Base-by-base conservation (phyloP, 768 basidiomycete genomes). In the Serpula lacrymans region DNA sequence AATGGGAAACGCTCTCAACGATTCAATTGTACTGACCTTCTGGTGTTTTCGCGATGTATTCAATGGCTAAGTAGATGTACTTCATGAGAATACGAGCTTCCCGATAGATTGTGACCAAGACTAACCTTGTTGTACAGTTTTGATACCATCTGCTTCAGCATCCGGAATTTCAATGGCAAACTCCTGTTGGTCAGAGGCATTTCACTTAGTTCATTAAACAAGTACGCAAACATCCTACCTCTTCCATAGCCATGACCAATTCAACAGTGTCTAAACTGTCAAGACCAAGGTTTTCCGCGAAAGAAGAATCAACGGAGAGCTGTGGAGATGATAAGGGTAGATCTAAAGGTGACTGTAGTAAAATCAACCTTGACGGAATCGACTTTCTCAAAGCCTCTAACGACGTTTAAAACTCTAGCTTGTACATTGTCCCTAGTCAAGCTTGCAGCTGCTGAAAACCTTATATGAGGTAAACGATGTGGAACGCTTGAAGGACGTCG, bases 201-300 rank as follows among this genome's bases (percentile, higher is more conserved):
- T 28, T 28, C 28, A 40, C 44, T 40, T 14, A 30, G 41, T 33
- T 16, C n/a, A 41, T 24, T 21, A 27, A 30, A 41, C 29, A 41
- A 37, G 30, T 14, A 26, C 17, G 18, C 48, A 37, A 16, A 39
- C 21, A 31, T 58, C 17, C 23, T 51, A 81, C 85, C 79, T 93
- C 96, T 69, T 99, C 96, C 51, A 99, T 85, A 28, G 95, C 92
- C 93, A 99, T 96, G 54, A 98, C 89, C 20, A 97, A 93, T 64
- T 99, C 96, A 14, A 99, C 94, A 14, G 93, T 79, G 63, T 99
- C 96, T 60, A 99, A 70, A 54, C 93, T 97, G 67, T 99, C 96
- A 23, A 35, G 74, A 76, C 53, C 76, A 73, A 42, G 82, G 80
- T 28, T 68, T 73, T 58, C 45, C 75, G 30, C 80, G 79, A 61